Evolutionary conservation across 768 basidiomycete genomes (phyloP), one percentile per base, ranked within the genome.

Genomic region (Lentinula detonsa): DNA sequence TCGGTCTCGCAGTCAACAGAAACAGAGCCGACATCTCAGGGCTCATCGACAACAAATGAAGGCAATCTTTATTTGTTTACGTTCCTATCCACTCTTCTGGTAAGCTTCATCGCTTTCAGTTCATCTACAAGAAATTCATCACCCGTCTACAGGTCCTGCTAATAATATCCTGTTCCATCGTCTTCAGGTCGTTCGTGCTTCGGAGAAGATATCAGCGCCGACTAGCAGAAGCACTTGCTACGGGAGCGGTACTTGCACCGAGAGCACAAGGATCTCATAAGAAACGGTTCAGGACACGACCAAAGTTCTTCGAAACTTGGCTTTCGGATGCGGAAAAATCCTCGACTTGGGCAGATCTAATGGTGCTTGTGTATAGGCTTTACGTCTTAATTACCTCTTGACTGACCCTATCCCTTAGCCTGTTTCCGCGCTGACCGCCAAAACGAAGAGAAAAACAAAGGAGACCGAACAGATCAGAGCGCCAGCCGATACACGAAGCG

Each of bases 111-210:
- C 16, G 18, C 42, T 39, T 57, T 52, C 37, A 46, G n/a, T 51
- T n/a, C 34, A 15, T 49, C 66, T 50, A 60, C 11, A 61, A 88
- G 85, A 31, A 84, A 87, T 71, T 89, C 87, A 4, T 90, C 89
- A 66, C 81, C 81, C 90, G 40, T 86, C 87, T 23, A 89, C 88
- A 3, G 64, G 75, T 90, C 48, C 81, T 90, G 63, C 76, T 90
- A 16, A 74, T 83, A 46, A 79, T 90, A 56, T 88, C 87, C 8
- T 82, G 77, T 45, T 80, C 81, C 5, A 85, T 90, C 64, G 78
- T 89, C 58, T 72, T 85, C 51, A 81, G 89, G 48, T 86, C 88
- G 1, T 83, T 83, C 64, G 65, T 87, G 61, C 66, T 86, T 16
- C 83, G 88, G 18, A 74, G 85, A 15, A 81, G 85, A 21, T 83